Conservation (phyloP, 228 moss, liverwort and hornwort species). For the Sphagnum magellanicum region DNA sequence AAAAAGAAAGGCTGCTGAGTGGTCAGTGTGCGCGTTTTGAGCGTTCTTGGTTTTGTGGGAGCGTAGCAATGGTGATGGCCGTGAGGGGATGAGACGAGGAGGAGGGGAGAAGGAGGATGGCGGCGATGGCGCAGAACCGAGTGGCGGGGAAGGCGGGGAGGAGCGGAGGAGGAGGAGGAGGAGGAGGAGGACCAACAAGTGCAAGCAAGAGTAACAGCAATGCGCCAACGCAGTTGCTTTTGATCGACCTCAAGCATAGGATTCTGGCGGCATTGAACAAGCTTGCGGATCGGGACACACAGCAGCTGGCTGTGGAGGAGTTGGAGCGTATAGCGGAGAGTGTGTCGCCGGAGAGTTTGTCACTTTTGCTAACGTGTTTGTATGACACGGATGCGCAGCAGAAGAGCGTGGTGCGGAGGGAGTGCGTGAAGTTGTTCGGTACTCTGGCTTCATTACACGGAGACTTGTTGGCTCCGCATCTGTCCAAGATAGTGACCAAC, state of each 20-base stretch:
- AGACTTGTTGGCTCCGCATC: conserved; percentile 52
- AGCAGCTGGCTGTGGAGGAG: conserved; percentile 86
- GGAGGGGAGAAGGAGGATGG: neutral
- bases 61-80: neutral
- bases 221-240: conserved; percentile 27
- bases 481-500: conserved; percentile 71
- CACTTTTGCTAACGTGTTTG: conserved; percentile 63
- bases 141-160: neutral
- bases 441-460: conserved; percentile 55
- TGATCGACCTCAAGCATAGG: conserved; percentile 68
- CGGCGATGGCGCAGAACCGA: neutral
- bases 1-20: too few species aligned
- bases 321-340: conserved; percentile 59
- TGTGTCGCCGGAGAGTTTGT: conserved; percentile 53
- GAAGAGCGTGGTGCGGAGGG: conserved; percentile 64
- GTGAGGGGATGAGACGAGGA: conserved; percentile 1
- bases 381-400: conserved; percentile 83
- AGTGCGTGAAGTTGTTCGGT: conserved; percentile 70
- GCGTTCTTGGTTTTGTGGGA: too few species aligned
- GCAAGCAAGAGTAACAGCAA: conserved; percentile 14
- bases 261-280: conserved; percentile 71
- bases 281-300: conserved; percentile 74
- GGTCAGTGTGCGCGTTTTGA: too few species aligned
- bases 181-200: conserved; percentile 7
- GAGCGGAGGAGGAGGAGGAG: conserved; percentile 6